Base-by-base conservation (phyloP, 371 early-diverging fungal genomes). In the Parasitella parasitica region DNA sequence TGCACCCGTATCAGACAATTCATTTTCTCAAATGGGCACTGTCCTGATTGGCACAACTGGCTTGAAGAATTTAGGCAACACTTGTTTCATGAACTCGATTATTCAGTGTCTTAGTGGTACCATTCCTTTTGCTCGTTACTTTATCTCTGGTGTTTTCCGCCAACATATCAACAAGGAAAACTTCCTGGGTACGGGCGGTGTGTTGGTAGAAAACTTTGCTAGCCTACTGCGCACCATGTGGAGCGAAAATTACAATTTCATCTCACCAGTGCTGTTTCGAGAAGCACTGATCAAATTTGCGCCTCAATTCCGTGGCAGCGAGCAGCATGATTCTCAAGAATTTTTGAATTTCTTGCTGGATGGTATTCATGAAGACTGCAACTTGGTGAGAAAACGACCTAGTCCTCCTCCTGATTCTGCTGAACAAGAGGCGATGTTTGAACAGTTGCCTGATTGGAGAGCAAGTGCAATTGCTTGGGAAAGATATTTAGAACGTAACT, bases 21-120 rank as follows among this genome's bases (percentile, higher is more conserved):
- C 77, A 0, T 73, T 81, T 22, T 83, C 85, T 22, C 75, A 77
- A 46, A 64, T 82, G 43, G 81, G 80, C 11, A 63, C 66, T 5
- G 71, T 76, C 1, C 72, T 75, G 57, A 83, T 87, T 41, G 91
- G 91, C 16, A 83, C 86, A n/a, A 81, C 87, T 0, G 97, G 97
- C 6, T 70, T 97, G 57, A 87, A 84, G 54, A 97, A 97, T 67
- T 66, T 97, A 22, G 99, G 99, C 18, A 99, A 99, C 72, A 97
- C 98, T 0, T 99, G 99, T 71, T 99, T 88, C 72, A 94, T 98
- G 95, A 99, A 97, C 72, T 91, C 94, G 6, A 85, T 91, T 22
- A 75, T 99, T 34, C 99, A 99, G 71, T 97, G 97, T 63, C 66
- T 99, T 41, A 89, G 88, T 48, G 91, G 89, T 4, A 95, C 96